Evolutionary conservation across 163 green algal genomes (phyloP), one percentile per base, ranked within the genome.

Genomic region (Scenedesmus sp.): DNA sequence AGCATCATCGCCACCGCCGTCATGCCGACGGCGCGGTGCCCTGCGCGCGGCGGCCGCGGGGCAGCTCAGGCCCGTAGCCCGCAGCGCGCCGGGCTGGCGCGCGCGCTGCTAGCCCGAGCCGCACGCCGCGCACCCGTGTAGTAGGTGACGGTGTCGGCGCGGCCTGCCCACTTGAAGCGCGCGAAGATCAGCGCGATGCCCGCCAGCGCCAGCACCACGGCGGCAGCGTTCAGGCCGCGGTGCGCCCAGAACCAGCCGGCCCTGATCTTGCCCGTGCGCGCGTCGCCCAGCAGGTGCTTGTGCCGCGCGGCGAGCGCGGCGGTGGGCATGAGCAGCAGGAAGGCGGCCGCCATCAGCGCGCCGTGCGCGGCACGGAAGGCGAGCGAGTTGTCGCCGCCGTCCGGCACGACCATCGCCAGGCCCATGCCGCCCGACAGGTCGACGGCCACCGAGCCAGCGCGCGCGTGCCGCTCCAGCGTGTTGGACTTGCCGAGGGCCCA

Each of bases 11-110:
- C 64, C 31, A 74, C 58, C 4, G 64, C 26, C 28, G 64, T 60
- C 47, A 74, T 74, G 42, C 64, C 64, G 28, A 74, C 45, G 11
- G 45, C 64, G 36, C 64, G 64, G 44, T 74, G 64, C 28, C 11
- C 18, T 39, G 56, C n/a, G n/a, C n/a, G n/a, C n/a, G n/a, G n/a
- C n/a, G 48, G 15, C 15, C 48, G 18, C 48, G 15, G 48, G 17
- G 18, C n/a, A n/a, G n/a, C n/a, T n/a, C n/a, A 54, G 45, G 45
- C 45, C 45, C 45, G 13, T n/a, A 54, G 15, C 13, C 13, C 45
- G 45, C 45, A 54, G 15, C 13, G 45, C 45, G 13, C 45, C 13
- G 45, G n/a, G n/a, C 15, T 54, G 45, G 45, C 45, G 45, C 45
- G 13, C n/a, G n/a, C n/a, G n/a, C n/a, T n/a, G n/a, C n/a, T n/a